Conservation (phyloP, 495 filamentous ascomycete species). For the Lophiotrema nucula region DNA sequence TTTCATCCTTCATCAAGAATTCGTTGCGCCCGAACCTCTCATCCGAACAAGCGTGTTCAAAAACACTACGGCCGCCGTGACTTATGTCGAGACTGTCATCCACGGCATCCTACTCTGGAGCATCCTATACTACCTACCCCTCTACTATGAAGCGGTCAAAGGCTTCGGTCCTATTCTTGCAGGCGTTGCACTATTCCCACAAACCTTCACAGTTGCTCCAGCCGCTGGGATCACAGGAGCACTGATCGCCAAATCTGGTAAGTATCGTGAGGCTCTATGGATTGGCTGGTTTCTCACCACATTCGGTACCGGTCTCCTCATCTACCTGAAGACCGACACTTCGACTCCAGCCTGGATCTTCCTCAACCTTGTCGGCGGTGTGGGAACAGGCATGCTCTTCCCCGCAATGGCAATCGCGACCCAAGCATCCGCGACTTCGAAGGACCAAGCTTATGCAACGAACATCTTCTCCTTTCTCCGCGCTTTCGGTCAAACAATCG, state of each 20-base stretch:
- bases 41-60: slow-evolving; percentile 54
- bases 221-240: slow-evolving; percentile 47
- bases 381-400: slow-evolving; percentile 54
- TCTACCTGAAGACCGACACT: slow-evolving; percentile 48
- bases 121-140: slow-evolving; percentile 60
- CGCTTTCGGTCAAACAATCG: slow-evolving; percentile 61
- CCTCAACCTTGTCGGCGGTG: slow-evolving; percentile 48
- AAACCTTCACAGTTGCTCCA: slow-evolving; percentile 55
- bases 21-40: slow-evolving; percentile 51
- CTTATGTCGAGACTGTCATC: slow-evolving; percentile 50
- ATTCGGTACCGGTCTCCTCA: slow-evolving; percentile 49
- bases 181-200: slow-evolving; percentile 61
- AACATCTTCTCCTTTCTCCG: slow-evolving; percentile 62
- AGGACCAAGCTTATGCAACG: slow-evolving; percentile 49
- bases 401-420: slow-evolving; percentile 50
- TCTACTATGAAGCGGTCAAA: slow-evolving; percentile 65
- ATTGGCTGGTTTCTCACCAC: slow-evolving; percentile 53
- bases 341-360: slow-evolving; percentile 49
- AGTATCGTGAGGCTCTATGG: slow-evolving; percentile 54
- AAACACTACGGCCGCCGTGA: slow-evolving; percentile 46
- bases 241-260: slow-evolving; percentile 46
- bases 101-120: slow-evolving; percentile 56
- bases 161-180: slow-evolving; percentile 53
- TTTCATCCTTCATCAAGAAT: slow-evolving; percentile 37
- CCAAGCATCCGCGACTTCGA: slow-evolving; percentile 49